Percentiles rank a stretch among this genome's conserved stretches.
These are phyloP conservation scores for Phyllosticta capitalensis DNA, from an alignment of 2,329 filamentous ascomycete genomes.

Conservation along the genomic window DNA sequence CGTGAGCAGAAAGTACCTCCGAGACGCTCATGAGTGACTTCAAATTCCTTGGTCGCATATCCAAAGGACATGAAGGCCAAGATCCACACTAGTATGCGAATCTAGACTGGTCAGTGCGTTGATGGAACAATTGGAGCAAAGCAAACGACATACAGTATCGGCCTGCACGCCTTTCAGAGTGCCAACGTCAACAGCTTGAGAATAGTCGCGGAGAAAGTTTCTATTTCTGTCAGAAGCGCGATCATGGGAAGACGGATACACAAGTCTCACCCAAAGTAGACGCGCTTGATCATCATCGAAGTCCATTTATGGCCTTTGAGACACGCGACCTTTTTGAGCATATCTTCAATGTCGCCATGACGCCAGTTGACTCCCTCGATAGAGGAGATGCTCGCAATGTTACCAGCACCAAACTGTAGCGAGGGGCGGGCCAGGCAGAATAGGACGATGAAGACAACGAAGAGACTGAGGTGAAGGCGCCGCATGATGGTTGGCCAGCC, in stretches of 20 bases:
- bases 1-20: constrained; percentile 30
- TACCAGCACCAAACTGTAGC: constrained; percentile 40
- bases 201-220: constrained; percentile 42
- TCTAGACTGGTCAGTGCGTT: constrained; percentile 14
- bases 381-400: constrained; percentile 34
- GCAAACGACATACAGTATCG: constrained; percentile 26
- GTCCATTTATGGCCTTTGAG: constrained; percentile 34
- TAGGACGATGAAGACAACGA: constrained; percentile 28
- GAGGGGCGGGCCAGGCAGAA: constrained; percentile 22
- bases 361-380: constrained; percentile 43
- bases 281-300: constrained; percentile 37
- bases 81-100: constrained; percentile 46
- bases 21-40: constrained; percentile 44
- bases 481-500: constrained; percentile 19
- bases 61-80: constrained; percentile 48
- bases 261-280: constrained; percentile 30
- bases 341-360: constrained; percentile 45
- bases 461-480: constrained; percentile 25
- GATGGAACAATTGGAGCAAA: background rate
- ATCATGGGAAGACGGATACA: background rate
- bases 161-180: constrained; percentile 45
- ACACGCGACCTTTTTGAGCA: constrained; percentile 40
- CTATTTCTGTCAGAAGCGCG: background rate
- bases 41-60: constrained; percentile 48
- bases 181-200: constrained; percentile 45